Base-by-base conservation (phyloP, 2,329 filamentous ascomycete genomes). In the Claviceps spartinae region DNA sequence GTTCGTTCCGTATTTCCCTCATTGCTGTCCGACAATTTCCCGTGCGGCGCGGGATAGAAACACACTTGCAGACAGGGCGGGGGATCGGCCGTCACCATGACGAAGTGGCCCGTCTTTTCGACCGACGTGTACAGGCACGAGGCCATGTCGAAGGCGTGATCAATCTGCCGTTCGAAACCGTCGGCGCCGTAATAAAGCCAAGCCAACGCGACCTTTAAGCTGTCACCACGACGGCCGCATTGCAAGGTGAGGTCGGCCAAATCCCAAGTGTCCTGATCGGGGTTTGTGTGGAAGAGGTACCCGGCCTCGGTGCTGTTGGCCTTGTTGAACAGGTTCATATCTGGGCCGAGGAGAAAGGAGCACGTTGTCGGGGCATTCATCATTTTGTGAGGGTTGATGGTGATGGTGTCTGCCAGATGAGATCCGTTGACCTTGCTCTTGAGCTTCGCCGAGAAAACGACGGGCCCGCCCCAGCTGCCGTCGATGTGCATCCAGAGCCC, bases 331-430 rank as follows among this genome's bases (percentile, higher is more conserved):
- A 84, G 71, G 52, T 76, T 73, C 63, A 94, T 69, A 64, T 97
- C 90, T 2, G 78, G 77, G 0, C 81, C 83, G 13, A 98, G 76
- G 4, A 98, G 77, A 71, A 95, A 96, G 0, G 85, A 90, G 70
- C 90, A 97, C 0, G 90, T 95, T 42, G 94, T 72, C 0, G 93
- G 91, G 2, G 88, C 86, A 54, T 88, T 88, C 63, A 97, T 78
- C 93, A 97, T 97, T 71, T 97, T 97, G 71, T 98, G 93, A 53
- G 93, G 90, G 67, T 95, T 97, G 51, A 95, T 79, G 2, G 89
- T 88, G 41, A 97, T 73, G 14, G 82, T 88, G 67, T 96, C 78
- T 9, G 90, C 93, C 42, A 84, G 75, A 45, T 89, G 76, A 2
- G 78, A 73, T 14, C 91, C 91, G 1, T 71, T 66, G 9, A 97